phyloP scores from a whole-genome alignment of 208 protist genomes.

The Wallacemonas sp. region DNA sequence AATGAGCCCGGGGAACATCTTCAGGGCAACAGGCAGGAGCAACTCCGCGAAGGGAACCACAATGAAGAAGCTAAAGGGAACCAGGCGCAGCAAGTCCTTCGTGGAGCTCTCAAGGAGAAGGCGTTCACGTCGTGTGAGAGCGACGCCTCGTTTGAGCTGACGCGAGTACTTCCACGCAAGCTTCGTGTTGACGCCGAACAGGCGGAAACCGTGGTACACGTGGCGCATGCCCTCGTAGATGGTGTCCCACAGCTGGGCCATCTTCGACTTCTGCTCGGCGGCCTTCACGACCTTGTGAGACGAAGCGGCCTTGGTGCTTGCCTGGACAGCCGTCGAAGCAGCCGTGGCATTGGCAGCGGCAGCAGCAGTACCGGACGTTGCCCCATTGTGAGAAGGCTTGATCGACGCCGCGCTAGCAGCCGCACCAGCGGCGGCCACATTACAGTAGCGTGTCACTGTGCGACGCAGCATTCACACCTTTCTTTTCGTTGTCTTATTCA shows the following conservation, averaged over 20 bases:
- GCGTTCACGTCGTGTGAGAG: conserved; percentile 85
- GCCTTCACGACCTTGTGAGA: conserved; percentile 7
- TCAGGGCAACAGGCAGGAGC: conserved; percentile 94
- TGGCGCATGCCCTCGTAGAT: conserved; percentile 73
- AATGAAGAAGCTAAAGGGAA: conserved; percentile 97
- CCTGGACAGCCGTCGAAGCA: conserved; percentile 4
- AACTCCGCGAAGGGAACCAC: conserved; percentile 97
- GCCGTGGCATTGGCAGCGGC: not conserved
- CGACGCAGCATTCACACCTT: conserved; percentile 44
- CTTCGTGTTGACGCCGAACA: conserved; percentile 89
- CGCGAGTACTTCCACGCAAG: conserved; percentile 89
- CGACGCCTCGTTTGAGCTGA: conserved; percentile 82
- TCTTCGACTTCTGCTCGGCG: conserved; percentile 26
- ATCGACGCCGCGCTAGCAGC: conserved; percentile 4
- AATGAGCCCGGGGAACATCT: conserved; percentile 97
- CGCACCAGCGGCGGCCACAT: conserved; percentile 17
- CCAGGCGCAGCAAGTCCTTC: conserved; percentile 94
- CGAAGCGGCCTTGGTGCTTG: not conserved
- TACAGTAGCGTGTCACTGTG: conserved; percentile 33
- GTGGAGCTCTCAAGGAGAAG: conserved; percentile 92
- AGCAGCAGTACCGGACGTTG: not conserved
- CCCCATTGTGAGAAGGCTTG: not conserved
- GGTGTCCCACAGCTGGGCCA: conserved; percentile 38
- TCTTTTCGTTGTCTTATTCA: conserved; percentile 23
- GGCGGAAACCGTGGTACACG: conserved; percentile 87